Percentiles rank a stretch among this genome's conserved stretches.
These are phyloP conservation scores for Craterostigma plantagineum DNA, from an alignment of 257 asterid genomes.

Conservation along the genomic window DNA sequence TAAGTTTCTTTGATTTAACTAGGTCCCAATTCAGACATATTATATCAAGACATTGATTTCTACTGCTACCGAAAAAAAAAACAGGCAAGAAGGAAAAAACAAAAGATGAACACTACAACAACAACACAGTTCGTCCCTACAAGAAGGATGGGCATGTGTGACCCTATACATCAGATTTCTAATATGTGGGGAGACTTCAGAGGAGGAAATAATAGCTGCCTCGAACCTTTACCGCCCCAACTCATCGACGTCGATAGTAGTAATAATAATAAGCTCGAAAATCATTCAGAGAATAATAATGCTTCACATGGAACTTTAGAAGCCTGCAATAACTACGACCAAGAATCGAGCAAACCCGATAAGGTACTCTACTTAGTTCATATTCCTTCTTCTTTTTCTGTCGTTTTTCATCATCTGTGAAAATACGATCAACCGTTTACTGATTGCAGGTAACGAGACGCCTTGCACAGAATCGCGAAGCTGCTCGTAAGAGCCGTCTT, in stretches of 20 bases:
- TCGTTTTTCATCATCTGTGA: too few relatives aligned
- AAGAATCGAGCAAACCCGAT: constrained; percentile 54
- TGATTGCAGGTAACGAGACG: constrained; percentile 68
- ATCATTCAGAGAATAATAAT: constrained; percentile 57
- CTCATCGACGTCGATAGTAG: too few relatives aligned
- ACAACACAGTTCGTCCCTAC: constrained; percentile 65
- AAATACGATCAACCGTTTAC: too few relatives aligned
- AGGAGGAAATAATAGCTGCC: too few relatives aligned
- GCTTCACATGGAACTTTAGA: constrained; percentile 74
- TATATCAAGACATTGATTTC: not conserved
- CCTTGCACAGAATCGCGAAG: constrained; percentile 93
- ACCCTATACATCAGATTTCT: constrained; percentile 53
- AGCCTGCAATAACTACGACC: constrained; percentile 60
- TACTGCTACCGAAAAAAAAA: too few relatives aligned
- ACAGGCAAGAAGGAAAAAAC: constrained; percentile 11
- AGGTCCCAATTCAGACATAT: not conserved
- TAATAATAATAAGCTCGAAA: too few relatives aligned
- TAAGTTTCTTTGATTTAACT: constrained; percentile 2
- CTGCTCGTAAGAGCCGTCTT: constrained; percentile 86
- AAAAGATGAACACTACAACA: constrained; percentile 38
- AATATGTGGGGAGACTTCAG: constrained; percentile 88
- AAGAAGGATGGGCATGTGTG: constrained; percentile 71
- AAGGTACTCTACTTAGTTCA: too few relatives aligned
- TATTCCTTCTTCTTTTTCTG: too few relatives aligned
- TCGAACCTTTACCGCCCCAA: too few relatives aligned